Base-by-base conservation (phyloP, 768 basidiomycete species). In the Auricularia auricula-judae region DNA sequence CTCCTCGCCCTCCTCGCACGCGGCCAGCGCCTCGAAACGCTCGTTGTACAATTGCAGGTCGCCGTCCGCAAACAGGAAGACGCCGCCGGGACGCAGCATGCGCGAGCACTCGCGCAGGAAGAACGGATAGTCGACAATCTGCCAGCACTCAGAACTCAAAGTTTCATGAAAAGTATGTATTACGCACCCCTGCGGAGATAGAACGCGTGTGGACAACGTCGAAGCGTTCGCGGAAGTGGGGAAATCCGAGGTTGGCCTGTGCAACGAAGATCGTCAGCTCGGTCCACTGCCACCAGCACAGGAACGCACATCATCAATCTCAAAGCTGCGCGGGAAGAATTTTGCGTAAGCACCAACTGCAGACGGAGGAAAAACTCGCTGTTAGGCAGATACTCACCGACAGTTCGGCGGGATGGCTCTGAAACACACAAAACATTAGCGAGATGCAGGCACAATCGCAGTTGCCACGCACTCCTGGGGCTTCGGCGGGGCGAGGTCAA, bases 21-120 rank as follows among this genome's bases (percentile, higher is more conserved):
- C 70, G 3, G 72, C 61, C 21, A 74, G 53, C 4, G 71, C 71
- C 29, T 68, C 64, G 56, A 70, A 64, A 54, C 70, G 64, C 59
- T 74, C 72, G 63, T 74, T 72, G 64, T 72, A 74, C 3, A 74
- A 62, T 60, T 73, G 73, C 72, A 74, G 71, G 14, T 76, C 75
- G 11, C 74, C 72, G 51, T 74, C 74, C 10, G 71, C 73, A 3
- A 74, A 62, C 0, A 76, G 64, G 3, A 74, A 56, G 10, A 74
- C 70, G 8, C 74, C 75, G 2, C 73, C 72, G 1, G 74, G 75
- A 1, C 73, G 70, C 62, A 76, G 60, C 8, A 68, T 67, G 34
- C 66, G 60, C 1, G 71, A 69, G 16, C 74, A 65, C 42, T 74
- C 74, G 11, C 66, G 66, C 8, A 76, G 65, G 12, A 75, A 65